Evolutionary conservation across 2,329 filamentous ascomycete genomes (phyloP).

Genomic region (Aspergillus sp.): DNA sequence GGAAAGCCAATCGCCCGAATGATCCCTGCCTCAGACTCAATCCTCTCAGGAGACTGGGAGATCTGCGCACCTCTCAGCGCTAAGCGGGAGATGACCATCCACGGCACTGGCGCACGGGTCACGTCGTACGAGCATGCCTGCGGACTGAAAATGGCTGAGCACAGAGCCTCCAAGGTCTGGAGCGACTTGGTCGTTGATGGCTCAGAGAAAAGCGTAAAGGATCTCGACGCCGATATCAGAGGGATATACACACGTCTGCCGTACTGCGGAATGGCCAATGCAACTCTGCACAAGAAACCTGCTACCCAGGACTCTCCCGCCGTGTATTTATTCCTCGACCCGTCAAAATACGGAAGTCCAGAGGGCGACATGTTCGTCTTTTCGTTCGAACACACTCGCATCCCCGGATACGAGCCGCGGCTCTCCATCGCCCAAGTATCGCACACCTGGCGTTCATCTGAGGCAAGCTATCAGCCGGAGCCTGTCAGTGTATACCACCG

Average conservation of each 20-base stretch:
- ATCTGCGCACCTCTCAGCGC: slow-evolving; percentile 33
- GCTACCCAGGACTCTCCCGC: slow-evolving; percentile 10
- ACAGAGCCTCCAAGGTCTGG: slow-evolving; percentile 36
- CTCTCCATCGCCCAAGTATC: slow-evolving; percentile 39
- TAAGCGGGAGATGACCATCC: slow-evolving; percentile 26
- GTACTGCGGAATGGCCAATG: slow-evolving; percentile 49
- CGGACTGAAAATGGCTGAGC: slow-evolving; percentile 31
- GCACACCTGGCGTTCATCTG: slow-evolving; percentile 35
- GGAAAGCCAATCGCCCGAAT: slow-evolving; percentile 41
- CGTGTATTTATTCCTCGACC: slow-evolving; percentile 52
- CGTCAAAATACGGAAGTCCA: slow-evolving; percentile 39
- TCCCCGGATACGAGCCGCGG: slow-evolving; percentile 40
- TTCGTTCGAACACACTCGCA: slow-evolving; percentile 38
- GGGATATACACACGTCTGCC: slow-evolving; percentile 45
- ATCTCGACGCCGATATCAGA: slow-evolving; percentile 31
- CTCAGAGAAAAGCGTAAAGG: slow-evolving; percentile 15
- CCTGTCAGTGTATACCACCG: slow-evolving; percentile 22
- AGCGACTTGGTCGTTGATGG: slow-evolving; percentile 33
- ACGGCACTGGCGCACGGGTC: slow-evolving; percentile 22
- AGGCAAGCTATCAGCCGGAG: slow-evolving; percentile 8
- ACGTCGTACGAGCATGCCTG: slow-evolving; percentile 32
- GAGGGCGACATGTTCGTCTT: slow-evolving; percentile 49
- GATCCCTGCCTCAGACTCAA: slow-evolving; percentile 19
- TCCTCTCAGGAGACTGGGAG: slow-evolving; percentile 37
- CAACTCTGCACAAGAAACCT: slow-evolving; percentile 44